Base-by-base conservation (phyloP, 208 protist genomes). In the Trypanosoma avium region DNA sequence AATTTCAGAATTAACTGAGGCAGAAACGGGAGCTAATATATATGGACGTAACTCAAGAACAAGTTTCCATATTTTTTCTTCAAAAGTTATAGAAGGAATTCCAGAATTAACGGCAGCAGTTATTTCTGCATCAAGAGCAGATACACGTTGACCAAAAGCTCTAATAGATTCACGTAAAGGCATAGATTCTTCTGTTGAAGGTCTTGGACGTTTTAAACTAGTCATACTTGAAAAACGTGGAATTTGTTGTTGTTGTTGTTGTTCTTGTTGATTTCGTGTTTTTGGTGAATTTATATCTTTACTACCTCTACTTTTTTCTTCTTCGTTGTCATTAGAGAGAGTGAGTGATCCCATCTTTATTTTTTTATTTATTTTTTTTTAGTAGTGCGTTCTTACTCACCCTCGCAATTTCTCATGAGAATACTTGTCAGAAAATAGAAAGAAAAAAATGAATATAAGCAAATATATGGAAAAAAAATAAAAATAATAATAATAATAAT, bases 1-100 rank as follows among this genome's bases (percentile, higher is more conserved):
- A 13, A 81, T 5, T 69, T 48, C 10, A 27, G 6, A 38, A 6
- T 26, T 32, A 27, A 12, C 42, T 9, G 29, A 38, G 15, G n/a
- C n/a, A n/a, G 52, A 19, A 55, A 15, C 62, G 57, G 40, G 43
- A 32, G 10, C 87, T 45, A 52, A 78, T 1, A 93, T 60, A 61
- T 82, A 89, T 0, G 82, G 77, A 0, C 82, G 71, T 26, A 93
- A 61, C 21, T 82, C 62, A 33, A 78, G 75, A 17, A 93, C 58
- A 5, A 93, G 67, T 0, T 38, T 32, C 86, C 86, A 93, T 42
- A 88, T 42, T 12, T 67, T 35, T 12, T 36, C 53, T 48, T 71
- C 15, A 2, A 73, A 66, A 1, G 32, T 27, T 4, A 53, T 55
- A 26, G 47, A 46, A 6, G 33, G 53, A 4, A n/a, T 30, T 27